Percentiles rank a stretch among this genome's conserved stretches.
Evolutionary conservation across 495 filamentous ascomycete genomes (phyloP).

Genomic region (Penicillium flavigenum): DNA sequence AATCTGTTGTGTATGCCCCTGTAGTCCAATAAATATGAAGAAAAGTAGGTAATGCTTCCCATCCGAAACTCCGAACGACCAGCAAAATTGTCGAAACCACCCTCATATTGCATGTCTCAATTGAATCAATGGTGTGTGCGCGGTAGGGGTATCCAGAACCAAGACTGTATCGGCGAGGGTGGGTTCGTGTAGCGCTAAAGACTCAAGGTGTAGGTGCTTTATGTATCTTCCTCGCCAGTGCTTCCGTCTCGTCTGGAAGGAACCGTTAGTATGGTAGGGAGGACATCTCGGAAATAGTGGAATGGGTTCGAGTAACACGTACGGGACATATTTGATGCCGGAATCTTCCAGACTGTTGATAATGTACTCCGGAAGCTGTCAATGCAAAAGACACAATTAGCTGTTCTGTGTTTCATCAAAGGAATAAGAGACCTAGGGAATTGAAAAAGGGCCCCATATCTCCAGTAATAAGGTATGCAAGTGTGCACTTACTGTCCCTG

Average conservation of each 20-base stretch:
- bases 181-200: conserved; percentile 7
- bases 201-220: conserved; percentile 12
- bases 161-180: conserved; percentile 13
- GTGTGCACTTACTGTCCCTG: conserved; percentile 58
- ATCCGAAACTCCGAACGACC: conserved; percentile 27
- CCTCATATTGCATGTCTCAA: not conserved
- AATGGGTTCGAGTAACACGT: conserved; percentile 18
- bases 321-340: conserved; percentile 68
- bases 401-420: not conserved
- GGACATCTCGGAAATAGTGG: not conserved
- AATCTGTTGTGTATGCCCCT: conserved; percentile 15
- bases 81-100: conserved; percentile 13
- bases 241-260: conserved; percentile 50
- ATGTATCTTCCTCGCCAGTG: conserved; percentile 49
- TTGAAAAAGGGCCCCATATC: not conserved
- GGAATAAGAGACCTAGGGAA: not conserved
- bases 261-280: conserved; percentile 10
- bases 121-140: conserved; percentile 6
- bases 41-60: conserved; percentile 27
- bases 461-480: not conserved
- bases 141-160: conserved; percentile 17
- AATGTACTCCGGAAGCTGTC: conserved; percentile 62
- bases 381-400: conserved; percentile 7
- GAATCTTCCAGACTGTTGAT: conserved; percentile 65
- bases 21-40: conserved; percentile 17